Base-by-base conservation (phyloP, 768 basidiomycete genomes). In the Amanita molliuscula region DNA sequence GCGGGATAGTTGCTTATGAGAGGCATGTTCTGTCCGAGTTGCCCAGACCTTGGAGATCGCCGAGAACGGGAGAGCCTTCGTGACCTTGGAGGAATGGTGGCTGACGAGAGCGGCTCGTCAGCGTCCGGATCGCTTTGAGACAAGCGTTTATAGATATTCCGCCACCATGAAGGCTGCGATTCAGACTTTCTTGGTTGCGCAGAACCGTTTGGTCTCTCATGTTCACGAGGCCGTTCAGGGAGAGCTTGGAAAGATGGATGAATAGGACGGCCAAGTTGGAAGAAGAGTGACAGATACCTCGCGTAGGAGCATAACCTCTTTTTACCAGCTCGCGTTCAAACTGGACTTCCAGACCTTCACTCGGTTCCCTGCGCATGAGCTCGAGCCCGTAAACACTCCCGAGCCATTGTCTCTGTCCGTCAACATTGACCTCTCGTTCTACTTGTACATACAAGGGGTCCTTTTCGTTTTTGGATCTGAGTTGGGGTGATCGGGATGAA, bases 131-230 rank as follows among this genome's bases (percentile, higher is more conserved):
- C 65, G 15, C 66, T 57, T 46, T 74, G 72, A 10, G 79, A 79
- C 28, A 81, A 55, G 16, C 75, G 73, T 53, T 71, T 61, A 59
- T 80, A 80, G 13, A 78, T 60, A 45, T 62, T 70, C 15, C 72
- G 71, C 80, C 80, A 81, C 79, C 79, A 81, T 0, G 79, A 78
- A 2, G 66, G 62, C 52, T 71, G 69, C 4, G 58, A 56, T 43
- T 56, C 55, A 49, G 65, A 59, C 9, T 53, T 55, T 18, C 55
- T 52, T 37, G 47, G 58, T 11, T 51, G 54, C 23, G 53, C 55
- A 29, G 46, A 37, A 10, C 21, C 34, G 29, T 55, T 31, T 7
- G 29, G 18, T 16, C 11, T 13, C 9, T 31, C 41, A 43, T 41
- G 21, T 11, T 44, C 42, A 1, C 6, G 29, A 20, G 41, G 42